Evolutionary conservation across 139 green algal genomes (phyloP).

Genomic region (Gonium pectorale): DNA sequence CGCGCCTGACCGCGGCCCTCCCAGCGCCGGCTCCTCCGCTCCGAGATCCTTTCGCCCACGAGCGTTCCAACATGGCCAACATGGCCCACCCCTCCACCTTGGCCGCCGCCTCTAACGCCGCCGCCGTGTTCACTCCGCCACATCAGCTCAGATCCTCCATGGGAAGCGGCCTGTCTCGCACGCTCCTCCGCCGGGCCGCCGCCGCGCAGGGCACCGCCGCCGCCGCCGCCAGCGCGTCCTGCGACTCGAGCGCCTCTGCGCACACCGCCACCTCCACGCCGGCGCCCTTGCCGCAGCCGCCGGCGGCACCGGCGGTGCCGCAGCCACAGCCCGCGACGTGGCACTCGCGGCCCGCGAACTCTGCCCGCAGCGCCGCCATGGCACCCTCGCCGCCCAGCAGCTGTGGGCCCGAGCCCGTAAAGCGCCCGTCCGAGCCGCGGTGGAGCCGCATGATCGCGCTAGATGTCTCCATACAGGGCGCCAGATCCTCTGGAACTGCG

Average conservation of each 20-base stretch:
- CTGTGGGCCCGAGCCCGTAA: background rate
- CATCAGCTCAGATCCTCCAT: background rate
- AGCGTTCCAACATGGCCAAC: background rate
- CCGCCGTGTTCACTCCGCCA: too few species aligned
- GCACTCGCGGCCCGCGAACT: background rate
- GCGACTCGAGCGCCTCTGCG: background rate
- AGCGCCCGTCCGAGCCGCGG: background rate
- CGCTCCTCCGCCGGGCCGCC: background rate
- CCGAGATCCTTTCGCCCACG: background rate
- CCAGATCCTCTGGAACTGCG: background rate
- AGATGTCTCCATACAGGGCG: background rate
- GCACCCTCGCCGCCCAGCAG: background rate
- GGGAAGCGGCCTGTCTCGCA: background rate
- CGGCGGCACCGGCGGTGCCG: too few species aligned
- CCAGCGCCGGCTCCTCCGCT: too few species aligned
- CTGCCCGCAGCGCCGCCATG: background rate
- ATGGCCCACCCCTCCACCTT: background rate
- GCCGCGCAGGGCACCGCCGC: too few species aligned
- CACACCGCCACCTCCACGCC: background rate
- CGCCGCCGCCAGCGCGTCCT: background rate
- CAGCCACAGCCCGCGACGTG: background rate
- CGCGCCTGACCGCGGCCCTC: background rate
- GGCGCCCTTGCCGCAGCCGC: background rate
- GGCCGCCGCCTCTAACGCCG: too few species aligned
- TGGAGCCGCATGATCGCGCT: background rate